phyloP scores from a whole-genome alignment of 306 rosid species.

The Quercus cerris region DNA sequence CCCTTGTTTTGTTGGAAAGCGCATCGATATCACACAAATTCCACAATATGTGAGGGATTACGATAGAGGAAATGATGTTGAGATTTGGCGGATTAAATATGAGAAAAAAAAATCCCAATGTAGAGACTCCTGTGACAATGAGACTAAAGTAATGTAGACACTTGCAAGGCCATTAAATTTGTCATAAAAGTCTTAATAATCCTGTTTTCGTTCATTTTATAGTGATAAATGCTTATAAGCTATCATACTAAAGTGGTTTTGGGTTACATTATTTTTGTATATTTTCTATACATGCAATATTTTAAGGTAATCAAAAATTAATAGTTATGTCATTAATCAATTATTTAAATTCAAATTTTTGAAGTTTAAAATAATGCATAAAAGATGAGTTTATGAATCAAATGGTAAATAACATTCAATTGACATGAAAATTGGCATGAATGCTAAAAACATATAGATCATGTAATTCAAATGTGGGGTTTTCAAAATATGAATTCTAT shows the following conservation, averaged over 20 bases:
- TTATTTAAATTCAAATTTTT: too few species aligned
- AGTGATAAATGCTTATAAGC: not conserved
- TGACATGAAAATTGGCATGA: too few species aligned
- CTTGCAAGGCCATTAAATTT: not conserved
- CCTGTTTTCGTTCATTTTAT: not conserved
- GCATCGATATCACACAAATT: conserved; percentile 51
- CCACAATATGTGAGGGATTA: conserved; percentile 67
- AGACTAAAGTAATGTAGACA: not conserved
- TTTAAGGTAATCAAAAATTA: too few species aligned
- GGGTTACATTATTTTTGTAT: too few species aligned
- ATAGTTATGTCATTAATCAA: too few species aligned
- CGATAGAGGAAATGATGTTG: conserved; percentile 71
- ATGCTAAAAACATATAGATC: too few species aligned
- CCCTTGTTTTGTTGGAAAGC: conserved; percentile 56
- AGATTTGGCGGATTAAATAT: conserved; percentile 75
- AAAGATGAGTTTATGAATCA: too few species aligned
- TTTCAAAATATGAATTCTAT: too few species aligned
- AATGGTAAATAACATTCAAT: too few species aligned
- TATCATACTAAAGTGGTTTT: not conserved
- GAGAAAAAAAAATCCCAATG: not conserved
- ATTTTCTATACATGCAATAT: too few species aligned
- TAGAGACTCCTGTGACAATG: not conserved
- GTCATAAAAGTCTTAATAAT: not conserved
- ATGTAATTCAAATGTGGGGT: too few species aligned
- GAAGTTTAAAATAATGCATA: too few species aligned